Conservation (phyloP, 2,329 filamentous ascomycete species). For the Pestalotiopsis sp. region DNA sequence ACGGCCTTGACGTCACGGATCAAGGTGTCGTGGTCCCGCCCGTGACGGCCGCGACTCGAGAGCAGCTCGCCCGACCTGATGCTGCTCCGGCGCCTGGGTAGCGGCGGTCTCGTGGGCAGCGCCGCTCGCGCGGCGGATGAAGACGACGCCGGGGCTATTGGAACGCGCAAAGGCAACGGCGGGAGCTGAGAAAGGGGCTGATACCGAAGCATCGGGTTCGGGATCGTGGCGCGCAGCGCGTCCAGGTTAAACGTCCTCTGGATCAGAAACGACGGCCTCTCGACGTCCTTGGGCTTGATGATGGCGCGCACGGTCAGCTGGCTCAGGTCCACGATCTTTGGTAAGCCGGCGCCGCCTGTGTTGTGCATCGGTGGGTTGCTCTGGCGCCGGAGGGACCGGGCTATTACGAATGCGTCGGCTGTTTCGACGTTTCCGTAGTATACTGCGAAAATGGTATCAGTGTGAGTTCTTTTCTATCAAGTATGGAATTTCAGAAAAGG, state of each 20-base stretch:
- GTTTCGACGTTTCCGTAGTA: slow-evolving; percentile 42
- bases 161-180: neutral
- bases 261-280: slow-evolving; percentile 48
- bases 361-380: slow-evolving; percentile 22
- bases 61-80: slow-evolving; percentile 21
- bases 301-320: slow-evolving; percentile 43
- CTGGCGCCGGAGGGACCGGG: slow-evolving; percentile 39
- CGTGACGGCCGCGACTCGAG: slow-evolving; percentile 16
- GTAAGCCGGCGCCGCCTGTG: neutral
- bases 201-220: slow-evolving; percentile 22
- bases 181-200: neutral
- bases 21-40: slow-evolving; percentile 21
- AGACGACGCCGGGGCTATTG: no score
- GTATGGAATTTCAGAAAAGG: no score
- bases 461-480: no score
- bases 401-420: slow-evolving; percentile 47
- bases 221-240: slow-evolving; percentile 47
- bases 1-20: slow-evolving; percentile 36
- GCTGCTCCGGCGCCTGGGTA: slow-evolving; percentile 25
- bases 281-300: slow-evolving; percentile 41
- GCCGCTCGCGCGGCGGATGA: neutral
- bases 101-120: neutral
- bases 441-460: slow-evolving; percentile 13
- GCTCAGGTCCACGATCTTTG: slow-evolving; percentile 4
- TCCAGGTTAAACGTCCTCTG: slow-evolving; percentile 52